Evolutionary conservation across 768 basidiomycete genomes (phyloP), one percentile per base, ranked within the genome.

Genomic region (Pilatotrama ljubarskyi): DNA sequence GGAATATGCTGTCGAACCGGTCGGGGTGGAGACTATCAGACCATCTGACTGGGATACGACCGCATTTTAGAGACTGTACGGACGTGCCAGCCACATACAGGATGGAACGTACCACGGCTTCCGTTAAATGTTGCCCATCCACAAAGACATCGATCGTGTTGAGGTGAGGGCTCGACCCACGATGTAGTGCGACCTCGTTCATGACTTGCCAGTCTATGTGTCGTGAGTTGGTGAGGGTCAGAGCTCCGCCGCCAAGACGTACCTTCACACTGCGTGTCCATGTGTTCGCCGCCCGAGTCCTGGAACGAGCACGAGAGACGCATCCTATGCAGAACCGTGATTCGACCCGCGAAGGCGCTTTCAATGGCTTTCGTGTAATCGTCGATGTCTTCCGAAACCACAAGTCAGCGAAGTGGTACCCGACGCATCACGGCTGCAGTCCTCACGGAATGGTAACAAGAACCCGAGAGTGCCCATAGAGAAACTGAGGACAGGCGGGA

Each of bases 1-100:
- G 0, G 95, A 97, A 74, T 98, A 97, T 15, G 95, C 95, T 3
- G 95, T 97, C 20, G 95, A 97, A 6, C 95, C 95, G 2, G 95
- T 98, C 20, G 95, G 95, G 1, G 95, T 98, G 7, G 94, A 94
- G 54, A 98, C 86, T 56, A 97, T 94, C 59, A 97, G 77, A 37
- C 95, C 95, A 67, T 97, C 95, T 36, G 93, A 93, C 94, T 95
- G 68, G 26, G n/a, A n/a, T 15, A n/a, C 22, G 11, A 17, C 26
- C 17, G 29, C 26, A 32, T 32, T 32, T 32, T 10, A 32, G n/a
- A 5, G 15, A 18, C n/a, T 17, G 20, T 20, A 24, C 50, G 52
- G 58, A 54, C 42, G 37, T 17, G 35, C 17, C 15, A 15, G 11
- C n/a, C n/a, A n/a, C 11, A 17, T 25, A 42, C 20, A 46, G 17